Base-by-base conservation (phyloP, 306 rosid species). In the Argentina anserina region DNA sequence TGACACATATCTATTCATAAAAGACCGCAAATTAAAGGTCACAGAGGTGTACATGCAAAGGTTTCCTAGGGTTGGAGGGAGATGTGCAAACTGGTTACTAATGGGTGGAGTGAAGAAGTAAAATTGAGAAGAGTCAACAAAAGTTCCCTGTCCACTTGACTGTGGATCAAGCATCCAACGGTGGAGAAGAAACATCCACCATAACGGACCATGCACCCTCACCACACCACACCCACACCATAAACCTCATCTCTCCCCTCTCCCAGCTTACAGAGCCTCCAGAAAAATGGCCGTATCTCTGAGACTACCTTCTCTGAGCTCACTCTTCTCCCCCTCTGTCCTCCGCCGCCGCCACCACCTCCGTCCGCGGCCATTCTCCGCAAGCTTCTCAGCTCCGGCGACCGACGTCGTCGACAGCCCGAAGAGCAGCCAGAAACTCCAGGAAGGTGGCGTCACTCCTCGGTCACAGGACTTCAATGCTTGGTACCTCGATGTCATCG, bases 391-490 rank as follows among this genome's bases (percentile, higher is more conserved):
- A 3, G 75, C 87, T 39, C 50, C 81, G 28, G 78, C 74, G 28
- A 84, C 90, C 39, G 82, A 82, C 15, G 84, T 67, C 25, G 86
- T 69, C 39, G 93, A 83, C 25, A 79, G 69, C 74, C 61, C 74
- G 76, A 90, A 89, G 85, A 79, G 21, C 67, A 89, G 56, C 75
- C 81, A 88, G 9, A 53, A 53, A 72, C 88, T 73, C 43, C 69
- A 79, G 60, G 94, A 90, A 39, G 88, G 76, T 45, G 94, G 74
- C 65, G 91, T 94, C 74, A 89, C 95, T 62, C 90, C 97, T n/a
- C 86, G 96, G 71, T 91, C 99, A 0, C 86, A 85, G 83, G 96
- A 94, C 77, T 94, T 94, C 85, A 94, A 89, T 74, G 97, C 97
- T 4, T 94, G 99, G 99, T 94, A 89, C 76, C 90, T 88, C 10